phyloP scores from a whole-genome alignment of 78 protist species.

The Cavenderia fasciculata region DNA sequence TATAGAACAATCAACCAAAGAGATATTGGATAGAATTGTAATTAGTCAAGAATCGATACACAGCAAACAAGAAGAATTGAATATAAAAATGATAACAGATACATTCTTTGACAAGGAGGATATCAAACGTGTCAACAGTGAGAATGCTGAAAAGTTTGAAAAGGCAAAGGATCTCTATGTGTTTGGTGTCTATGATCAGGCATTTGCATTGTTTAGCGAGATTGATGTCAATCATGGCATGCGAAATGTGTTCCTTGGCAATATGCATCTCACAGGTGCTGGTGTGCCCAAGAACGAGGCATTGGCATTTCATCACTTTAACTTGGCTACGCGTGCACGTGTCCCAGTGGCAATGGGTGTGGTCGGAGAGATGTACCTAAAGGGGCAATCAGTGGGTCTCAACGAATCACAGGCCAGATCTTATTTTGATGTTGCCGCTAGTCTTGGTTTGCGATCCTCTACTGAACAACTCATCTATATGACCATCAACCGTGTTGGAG shows the following conservation, averaged over 20 bases:
- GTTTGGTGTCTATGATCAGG: not conserved
- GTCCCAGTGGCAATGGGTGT: constrained; percentile 47
- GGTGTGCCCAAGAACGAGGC: not conserved
- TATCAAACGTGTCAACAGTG: not conserved
- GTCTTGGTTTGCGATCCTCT: constrained; percentile 2
- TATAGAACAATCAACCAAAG: not conserved
- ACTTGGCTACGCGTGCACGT: not conserved
- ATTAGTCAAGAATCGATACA: not conserved
- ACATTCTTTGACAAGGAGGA: not conserved
- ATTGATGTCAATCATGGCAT: constrained; percentile 11
- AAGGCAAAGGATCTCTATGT: not conserved
- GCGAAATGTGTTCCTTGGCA: constrained; percentile 21
- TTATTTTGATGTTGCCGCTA: constrained; percentile 17
- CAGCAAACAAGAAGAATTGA: not conserved
- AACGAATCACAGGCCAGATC: not conserved
- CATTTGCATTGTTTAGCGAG: not conserved
- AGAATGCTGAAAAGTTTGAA: not conserved
- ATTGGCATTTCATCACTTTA: not conserved
- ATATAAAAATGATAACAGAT: not conserved
- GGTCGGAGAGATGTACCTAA: constrained; percentile 46
- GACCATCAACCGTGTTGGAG: constrained; percentile 4
- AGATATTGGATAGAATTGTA: not conserved
- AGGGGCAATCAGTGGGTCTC: not conserved
- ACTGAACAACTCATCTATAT: constrained; percentile 36
- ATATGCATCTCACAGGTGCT: constrained; percentile 32